Base-by-base conservation (phyloP, 1,139 yeast species). In the Geotrichum aggregatum region DNA sequence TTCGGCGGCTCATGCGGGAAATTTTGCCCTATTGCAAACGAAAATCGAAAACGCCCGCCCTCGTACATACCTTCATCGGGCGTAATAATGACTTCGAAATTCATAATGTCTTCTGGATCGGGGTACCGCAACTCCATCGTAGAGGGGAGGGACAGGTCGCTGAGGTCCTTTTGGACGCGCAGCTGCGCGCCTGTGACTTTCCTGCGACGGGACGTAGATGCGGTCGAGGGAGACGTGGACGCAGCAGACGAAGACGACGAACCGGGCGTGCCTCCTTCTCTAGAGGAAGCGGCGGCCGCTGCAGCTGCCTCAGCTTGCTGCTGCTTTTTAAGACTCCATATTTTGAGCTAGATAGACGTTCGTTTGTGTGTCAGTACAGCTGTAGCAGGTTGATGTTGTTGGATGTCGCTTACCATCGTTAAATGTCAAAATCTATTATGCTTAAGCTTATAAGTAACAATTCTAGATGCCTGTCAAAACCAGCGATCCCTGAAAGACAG, bases 1-100 rank as follows among this genome's bases (percentile, higher is more conserved):
- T 83, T 86, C 6, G 98, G 98, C 18, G 98, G 92, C 48, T 87
- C 94, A 56, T 91, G 92, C 1, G 98, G 98, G 69, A 84, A 92
- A 61, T 83, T 83, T 45, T 79, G 79, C 52, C 80, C 79, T 47
- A 89, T 77, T 40, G 73, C 74, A 48, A 91, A 80, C 30, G 75
- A 73, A 67, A 92, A 92, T 38, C 66, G 66, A 70, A 91, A 89
- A 19, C 63, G 66, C 0, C 98, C 98, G 19, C 77, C 76, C 49
- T 71, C 69, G 67, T 91, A 92, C 66, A 77, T 80, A 13, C 98
- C 98, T 62, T 84, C 89, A 58, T 80, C 85, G 0, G 98, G 98
- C 33, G 63, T 67, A 19, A 91, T 77, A 11, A 65, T 63, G 18
- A 92, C 75, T 45, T 75, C 72, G 60, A 91, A 82, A 56, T 78